Base-by-base conservation (phyloP, 2,329 filamentous ascomycete species). In the Alternaria novae-zelandiae region DNA sequence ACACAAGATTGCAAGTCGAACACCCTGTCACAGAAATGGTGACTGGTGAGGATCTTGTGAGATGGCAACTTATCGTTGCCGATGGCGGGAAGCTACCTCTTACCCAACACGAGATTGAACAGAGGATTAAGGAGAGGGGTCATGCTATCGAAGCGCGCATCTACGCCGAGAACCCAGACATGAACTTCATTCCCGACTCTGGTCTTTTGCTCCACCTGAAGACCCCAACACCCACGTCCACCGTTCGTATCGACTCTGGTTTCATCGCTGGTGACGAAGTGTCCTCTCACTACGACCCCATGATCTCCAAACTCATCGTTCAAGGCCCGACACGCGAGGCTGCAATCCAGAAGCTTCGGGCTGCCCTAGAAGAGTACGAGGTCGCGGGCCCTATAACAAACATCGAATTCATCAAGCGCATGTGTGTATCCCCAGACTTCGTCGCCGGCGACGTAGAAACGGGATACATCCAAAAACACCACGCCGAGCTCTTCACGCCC, bases 241-340 rank as follows among this genome's bases (percentile, higher is more conserved):
- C 94, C 67, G 87, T 98, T 30, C 90, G 96, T 44, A 94, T 99
- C 68, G 96, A 99, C 75, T 94, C 94, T 49, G 96, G 96, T 2
- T 98, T 98, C 78, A 88, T 94, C 26, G 87, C 94, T 70, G 96
- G 96, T 25, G 95, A 97, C 77, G 93, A 93, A 66, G 92, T 99
- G 3, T 96, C 94, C 0, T 93, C 95, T 62, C 92, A 96, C 58
- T 99, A 99, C 80, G 96, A 99, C 72, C 96, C 96, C 26, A 99
- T 99, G 96, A 97, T 99, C 70, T 93, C 96, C 47, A 99, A 99
- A 82, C 87, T 99, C 56, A 99, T 99, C 71, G 93, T 98, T 6
- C 88, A 92, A 61, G 96, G 92, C 1, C 87, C 88, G 15, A 91
- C 91, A 60, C 87, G 96, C 63, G 87, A 91, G 76, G 90, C 91